Base-by-base conservation (phyloP, 305 asterid genomes). In the Nicotiana rustica region DNA sequence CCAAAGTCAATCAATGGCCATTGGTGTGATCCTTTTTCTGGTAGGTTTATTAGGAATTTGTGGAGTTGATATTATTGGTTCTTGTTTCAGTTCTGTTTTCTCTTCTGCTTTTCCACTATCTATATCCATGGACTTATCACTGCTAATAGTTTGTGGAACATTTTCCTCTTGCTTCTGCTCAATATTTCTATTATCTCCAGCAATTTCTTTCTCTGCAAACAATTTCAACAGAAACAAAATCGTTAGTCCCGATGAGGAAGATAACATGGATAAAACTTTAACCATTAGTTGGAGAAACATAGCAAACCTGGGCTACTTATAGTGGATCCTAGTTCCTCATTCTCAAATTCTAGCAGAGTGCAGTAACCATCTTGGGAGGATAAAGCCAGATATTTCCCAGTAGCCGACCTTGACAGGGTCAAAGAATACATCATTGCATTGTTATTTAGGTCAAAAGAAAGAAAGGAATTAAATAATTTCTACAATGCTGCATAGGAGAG, bases 331-430 rank as follows among this genome's bases (percentile, higher is more conserved):
- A 96, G 92, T 87, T 96, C 99, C 80, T 90, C 86, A 84, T 86
- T 84, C 85, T 95, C 97, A 78, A 96, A 93, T 87, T 95, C 97
- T 18, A 96, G 90, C 67, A 96, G 93, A 17, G 98, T 91, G 86
- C 99, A 96, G 89, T 92, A 96, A 52, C 98, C 99, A 85, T 96
- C 99, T 91, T 92, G 98, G 79, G 99, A 96, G 62, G 99, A 93
- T 67, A 93, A 71, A 15, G 88, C 96, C 87, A 96, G 82, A 83
- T 87, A 92, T 85, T 91, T 92, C 14, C 97, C 98, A 47, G 88
- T 82, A 60, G 93, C 89, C 61, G 99, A 95, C 99, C 99, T 95
- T 71, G 35, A 64, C 68, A 44, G 47, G 15, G 55, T 33, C 60
- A 85, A 59, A 9, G 10, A 80, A 59, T 5, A 17, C 67, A 60